Evolutionary conservation across 2,329 filamentous ascomycete species (phyloP).

Genomic region (Paecilomyces niveus): DNA sequence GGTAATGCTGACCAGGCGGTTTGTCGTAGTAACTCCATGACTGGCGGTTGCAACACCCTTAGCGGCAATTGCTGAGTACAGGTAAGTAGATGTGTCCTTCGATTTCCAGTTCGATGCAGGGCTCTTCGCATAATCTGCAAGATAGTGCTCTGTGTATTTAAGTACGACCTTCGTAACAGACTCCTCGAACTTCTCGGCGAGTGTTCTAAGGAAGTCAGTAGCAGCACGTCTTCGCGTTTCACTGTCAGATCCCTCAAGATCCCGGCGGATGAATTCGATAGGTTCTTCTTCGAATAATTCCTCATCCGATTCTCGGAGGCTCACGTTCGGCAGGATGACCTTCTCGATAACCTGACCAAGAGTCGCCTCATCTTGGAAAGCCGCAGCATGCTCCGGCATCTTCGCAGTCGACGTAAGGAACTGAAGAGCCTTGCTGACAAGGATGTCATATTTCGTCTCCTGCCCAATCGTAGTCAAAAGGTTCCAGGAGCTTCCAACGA

Average conservation of each 20-base stretch:
- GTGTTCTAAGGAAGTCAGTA: slow-evolving; percentile 84
- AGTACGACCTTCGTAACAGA: slow-evolving; percentile 82
- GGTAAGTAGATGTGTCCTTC: slow-evolving; percentile 96
- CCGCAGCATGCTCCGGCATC: slow-evolving; percentile 67
- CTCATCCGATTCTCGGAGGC: slow-evolving; percentile 83
- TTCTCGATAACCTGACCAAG: slow-evolving; percentile 88
- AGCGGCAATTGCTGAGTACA: slow-evolving; percentile 89
- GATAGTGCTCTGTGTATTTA: slow-evolving; percentile 78
- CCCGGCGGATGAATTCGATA: slow-evolving; percentile 93
- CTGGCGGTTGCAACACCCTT: slow-evolving; percentile 82
- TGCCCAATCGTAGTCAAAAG: slow-evolving; percentile 78
- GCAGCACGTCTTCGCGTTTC: slow-evolving; percentile 88
- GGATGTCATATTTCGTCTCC: slow-evolving; percentile 86
- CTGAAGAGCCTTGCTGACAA: slow-evolving; percentile 90
- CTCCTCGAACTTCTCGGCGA: slow-evolving; percentile 81
- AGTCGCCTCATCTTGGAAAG: slow-evolving; percentile 76
- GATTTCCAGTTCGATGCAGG: slow-evolving; percentile 76
- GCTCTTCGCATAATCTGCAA: slow-evolving; percentile 64
- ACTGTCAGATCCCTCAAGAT: slow-evolving; percentile 91
- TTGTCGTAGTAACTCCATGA: slow-evolving; percentile 86
- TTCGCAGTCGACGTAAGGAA: slow-evolving; percentile 87
- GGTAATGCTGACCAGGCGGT: slow-evolving; percentile 78
- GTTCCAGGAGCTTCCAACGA: slow-evolving; percentile 86
- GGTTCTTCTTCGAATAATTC: slow-evolving; percentile 98
- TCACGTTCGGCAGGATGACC: slow-evolving; percentile 89